Percentiles rank a stretch among this genome's conserved stretches.
Conservation (phyloP, 2,329 filamentous ascomycete genomes). For the Eutypella sp. region DNA sequence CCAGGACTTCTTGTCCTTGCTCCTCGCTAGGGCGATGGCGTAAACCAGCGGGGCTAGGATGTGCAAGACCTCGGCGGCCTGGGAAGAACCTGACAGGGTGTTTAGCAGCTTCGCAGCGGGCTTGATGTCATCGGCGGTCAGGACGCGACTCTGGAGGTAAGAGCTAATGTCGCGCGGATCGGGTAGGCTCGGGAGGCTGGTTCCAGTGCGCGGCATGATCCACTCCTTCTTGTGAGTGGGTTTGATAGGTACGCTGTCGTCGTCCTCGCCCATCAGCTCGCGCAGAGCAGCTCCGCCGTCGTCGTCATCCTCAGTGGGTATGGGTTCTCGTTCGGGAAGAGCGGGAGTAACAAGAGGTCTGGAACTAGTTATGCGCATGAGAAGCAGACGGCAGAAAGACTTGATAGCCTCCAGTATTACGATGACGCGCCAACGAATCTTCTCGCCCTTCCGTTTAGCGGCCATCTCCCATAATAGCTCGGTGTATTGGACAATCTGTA, state of each 20-base stretch:
- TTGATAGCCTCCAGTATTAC: conserved; percentile 82
- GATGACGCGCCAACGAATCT: conserved; percentile 81
- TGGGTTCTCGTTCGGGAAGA: conserved; percentile 77
- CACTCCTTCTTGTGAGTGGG: conserved; percentile 61
- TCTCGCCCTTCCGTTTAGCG: conserved; percentile 76
- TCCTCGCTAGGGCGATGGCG: conserved; percentile 72
- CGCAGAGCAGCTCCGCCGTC: conserved; percentile 32
- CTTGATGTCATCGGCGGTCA: conserved; percentile 96
- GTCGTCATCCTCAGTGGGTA: conserved; percentile 53
- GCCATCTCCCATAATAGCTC: conserved; percentile 98
- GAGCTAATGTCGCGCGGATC: conserved; percentile 75
- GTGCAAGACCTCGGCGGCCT: conserved; percentile 84
- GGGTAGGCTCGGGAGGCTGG: conserved; percentile 79
- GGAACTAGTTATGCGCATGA: conserved; percentile 78
- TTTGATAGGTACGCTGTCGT: conserved; percentile 33
- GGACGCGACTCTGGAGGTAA: conserved; percentile 83
- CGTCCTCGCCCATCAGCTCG: conserved; percentile 32
- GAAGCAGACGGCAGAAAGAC: conserved; percentile 73
- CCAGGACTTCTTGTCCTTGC: conserved; percentile 74
- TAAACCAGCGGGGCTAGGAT: conserved; percentile 87
- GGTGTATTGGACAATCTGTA: conserved; percentile 91
- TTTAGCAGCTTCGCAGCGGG: conserved; percentile 84
- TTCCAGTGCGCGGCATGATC: conserved; percentile 90
- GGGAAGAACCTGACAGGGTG: conserved; percentile 65
- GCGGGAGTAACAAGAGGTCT: conserved; percentile 78